Evolutionary conservation across 306 rosid species (phyloP), one percentile per base, ranked within the genome.

Genomic region (Fragaria nilgerrensis): DNA sequence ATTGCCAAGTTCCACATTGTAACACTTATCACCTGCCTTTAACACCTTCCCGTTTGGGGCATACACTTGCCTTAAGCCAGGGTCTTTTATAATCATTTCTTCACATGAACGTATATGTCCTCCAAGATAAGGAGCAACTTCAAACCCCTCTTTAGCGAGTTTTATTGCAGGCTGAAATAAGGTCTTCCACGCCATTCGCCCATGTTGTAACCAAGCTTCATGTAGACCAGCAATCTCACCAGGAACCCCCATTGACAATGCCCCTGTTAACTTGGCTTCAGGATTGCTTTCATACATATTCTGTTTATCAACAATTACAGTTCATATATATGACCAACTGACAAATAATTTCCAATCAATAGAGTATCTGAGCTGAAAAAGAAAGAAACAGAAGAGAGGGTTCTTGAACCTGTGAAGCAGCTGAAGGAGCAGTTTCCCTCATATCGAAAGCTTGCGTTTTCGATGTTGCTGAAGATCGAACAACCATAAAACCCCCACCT

Each of bases 341-440:
- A 55, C 36, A n/a, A 8, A 63, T 50, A 45, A 36, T 43, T 50
- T 39, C 5, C 47, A 53, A 77, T 43, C 45, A 37, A 41, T 17
- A 50, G 63, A 50, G 63, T 20, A 65, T 52, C 74, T 76, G 74
- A 79, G 64, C 68, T 77, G 68, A 79, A 84, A 84, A 43, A 64
- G 7, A 23, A 43, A 9, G 3, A 0, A 23, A 14, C 20, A 48
- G 2, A 15, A 48, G 53, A 82, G 43, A 27, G 65, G 74, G 74
- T 8, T 47, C n/a, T 72, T 62, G 25, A 74, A 94, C 98, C 98
- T 92, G 79, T 49, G 96, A 88, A 81, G 98, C 95, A 83, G 95
- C 96, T 61, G 53, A 88, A 37, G 98, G 98, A 70, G 98, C 98
- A 66, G 96, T 90, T 89, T 92, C 97, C 86, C 98, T 87, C 82